phyloP scores from a whole-genome alignment of 352 stramenopile species.

The Phytophthora citrophthora region DNA sequence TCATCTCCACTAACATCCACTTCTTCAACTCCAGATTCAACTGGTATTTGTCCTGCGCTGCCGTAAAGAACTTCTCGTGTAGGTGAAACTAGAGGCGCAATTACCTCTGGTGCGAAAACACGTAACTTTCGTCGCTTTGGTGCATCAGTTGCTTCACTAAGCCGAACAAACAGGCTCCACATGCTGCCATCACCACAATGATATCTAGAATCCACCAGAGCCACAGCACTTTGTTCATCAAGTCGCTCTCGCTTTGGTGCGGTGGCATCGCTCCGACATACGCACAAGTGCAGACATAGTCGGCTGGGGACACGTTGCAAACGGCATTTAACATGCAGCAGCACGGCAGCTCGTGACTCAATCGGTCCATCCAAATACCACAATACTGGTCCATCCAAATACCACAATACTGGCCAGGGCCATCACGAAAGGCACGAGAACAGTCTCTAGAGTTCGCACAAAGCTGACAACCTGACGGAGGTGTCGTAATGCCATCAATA shows the following conservation, averaged over 20 bases:
- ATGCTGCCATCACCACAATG: not conserved
- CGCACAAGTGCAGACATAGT: conserved; percentile 32
- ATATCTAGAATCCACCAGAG: conserved; percentile 22
- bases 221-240: conserved; percentile 22
- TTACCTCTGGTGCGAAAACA: not conserved
- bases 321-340: conserved; percentile 31
- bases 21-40: not conserved
- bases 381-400: conserved; percentile 33
- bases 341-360: conserved; percentile 23
- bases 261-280: conserved; percentile 22
- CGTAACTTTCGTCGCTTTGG: not conserved
- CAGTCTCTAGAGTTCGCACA: conserved; percentile 28
- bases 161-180: conserved; percentile 12
- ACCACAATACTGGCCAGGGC: conserved; percentile 25
- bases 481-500: conserved; percentile 15
- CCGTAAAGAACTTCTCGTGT: conserved; percentile 13
- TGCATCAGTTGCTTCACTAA: conserved; percentile 6
- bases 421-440: conserved; percentile 27
- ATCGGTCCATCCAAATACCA: no score
- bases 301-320: conserved; percentile 27
- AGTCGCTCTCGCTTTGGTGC: conserved; percentile 17
- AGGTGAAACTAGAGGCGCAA: conserved; percentile 14
- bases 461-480: conserved; percentile 26
- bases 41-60: conserved; percentile 4
- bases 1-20: not conserved